Base-by-base conservation (phyloP, 257 asterid genomes). In the Plantago ovata region DNA sequence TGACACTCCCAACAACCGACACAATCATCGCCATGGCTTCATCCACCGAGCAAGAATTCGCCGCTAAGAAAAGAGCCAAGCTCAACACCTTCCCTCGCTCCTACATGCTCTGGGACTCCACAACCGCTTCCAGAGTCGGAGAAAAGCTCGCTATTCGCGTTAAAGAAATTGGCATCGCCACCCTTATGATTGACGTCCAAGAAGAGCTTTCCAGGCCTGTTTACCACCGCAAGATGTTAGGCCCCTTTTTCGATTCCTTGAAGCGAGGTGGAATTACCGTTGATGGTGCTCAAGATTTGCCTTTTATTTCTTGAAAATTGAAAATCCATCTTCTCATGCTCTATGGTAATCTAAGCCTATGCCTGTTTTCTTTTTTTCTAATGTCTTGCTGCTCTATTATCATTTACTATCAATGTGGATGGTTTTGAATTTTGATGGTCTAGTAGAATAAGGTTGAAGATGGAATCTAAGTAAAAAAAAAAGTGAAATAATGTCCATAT, bases 1-100 rank as follows among this genome's bases (percentile, higher is more conserved):
- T 85, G 19, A 81, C 87, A 13, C 56, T 68, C 69, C 61, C 76
- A 23, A 58, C 32, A 57, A 78, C 72, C 14, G 41, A 78, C 14
- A 77, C 94, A 41, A 85, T 89, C 56, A 36, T 83, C 45, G 89
- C 94, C 64, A 76, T 89, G 72, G 89, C 95, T 16, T 77, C 96
- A 15, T 83, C 96, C 13, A 23, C 79, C 58, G 95, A 83, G 53
- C 84, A 78, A 28, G 95, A 88, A 53, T 88, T 85, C 71, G 36
- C 73, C 13, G 72, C 68, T 2, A 80, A 77, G n/a, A 70, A 72
- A 66, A 65, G 61, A 69, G 74, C 94, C 56, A 83, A 71, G 60
- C 80, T 81, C 60, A 67, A 81, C 55, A 79, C 85, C 11, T 65
- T 83, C 70, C 95, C 95, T 14, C 78, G 91, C 32, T 52, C 72